Base-by-base conservation (phyloP, 2,329 filamentous ascomycete species). In the Davidsoniella neocaledoniae region DNA sequence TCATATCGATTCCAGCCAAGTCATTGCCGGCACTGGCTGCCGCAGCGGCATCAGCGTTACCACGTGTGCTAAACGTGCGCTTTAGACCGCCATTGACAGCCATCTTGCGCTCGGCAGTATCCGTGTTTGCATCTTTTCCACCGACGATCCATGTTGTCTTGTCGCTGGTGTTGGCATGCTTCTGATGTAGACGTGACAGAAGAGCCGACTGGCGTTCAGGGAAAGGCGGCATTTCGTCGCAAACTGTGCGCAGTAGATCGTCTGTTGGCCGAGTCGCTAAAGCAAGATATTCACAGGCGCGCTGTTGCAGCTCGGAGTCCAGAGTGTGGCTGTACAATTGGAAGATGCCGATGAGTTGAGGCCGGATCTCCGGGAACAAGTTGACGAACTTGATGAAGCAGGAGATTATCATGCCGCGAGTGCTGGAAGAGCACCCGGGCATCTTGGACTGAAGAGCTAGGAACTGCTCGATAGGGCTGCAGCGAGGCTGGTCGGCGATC, bases 371-470 rank as follows among this genome's bases (percentile, higher is more conserved):
- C 1, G 91, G 91, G 63, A 98, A 98, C 47, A 98, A 68, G 64
- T 98, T 98, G 66, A 98, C 86, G 58, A 88, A 98, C 67, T 98
- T 98, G 72, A 96, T 73, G 62, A 95, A 98, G 48, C 83, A 93
- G 0, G 90, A 96, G 43, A 98, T 68, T 39, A 98, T 84, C 73
- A 98, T 94, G 23, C 86, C 91, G 56, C 88, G 76, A 9, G 93
- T 95, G 57, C 81, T 83, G 16, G 90, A 83, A 0, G 90, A 94
- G 62, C 86, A 94, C 5, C 80, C 83, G 42, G 85, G 78, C 61
- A 98, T 81, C 67, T 98, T 98, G 46, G 77, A 76, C 59, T 95
- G 88, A 50, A 98, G 69, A 14, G 90, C 88, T 68, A 96, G 70
- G 63, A 94, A 94, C 62, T 98, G 91, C 65, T 98, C 91, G 54